These are phyloP conservation scores for Podospora sp. DNA, from an alignment of 495 filamentous ascomycete species.

Conservation along the genomic window DNA sequence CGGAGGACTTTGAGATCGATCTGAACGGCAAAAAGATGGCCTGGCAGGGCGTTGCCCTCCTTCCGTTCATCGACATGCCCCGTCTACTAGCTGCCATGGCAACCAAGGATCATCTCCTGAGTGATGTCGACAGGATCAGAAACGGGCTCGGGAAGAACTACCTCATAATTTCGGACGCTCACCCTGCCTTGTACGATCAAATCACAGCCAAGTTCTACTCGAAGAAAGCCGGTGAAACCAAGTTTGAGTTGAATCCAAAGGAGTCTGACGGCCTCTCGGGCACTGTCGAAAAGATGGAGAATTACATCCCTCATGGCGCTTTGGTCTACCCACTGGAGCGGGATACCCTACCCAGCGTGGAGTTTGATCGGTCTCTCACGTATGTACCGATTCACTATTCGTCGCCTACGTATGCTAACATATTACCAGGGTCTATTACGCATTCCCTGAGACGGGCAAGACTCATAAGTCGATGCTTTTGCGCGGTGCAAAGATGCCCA, in stretches of 20 bases:
- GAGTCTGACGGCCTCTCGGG: slow-evolving; percentile 79
- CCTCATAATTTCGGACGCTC: slow-evolving; percentile 78
- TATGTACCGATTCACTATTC: slow-evolving; percentile 46
- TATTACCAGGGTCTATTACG: slow-evolving; percentile 71
- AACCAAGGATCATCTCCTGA: slow-evolving; percentile 77
- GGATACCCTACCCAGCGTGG: slow-evolving; percentile 70
- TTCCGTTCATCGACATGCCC: slow-evolving; percentile 95
- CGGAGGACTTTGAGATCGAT: slow-evolving; percentile 88
- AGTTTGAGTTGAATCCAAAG: slow-evolving; percentile 70
- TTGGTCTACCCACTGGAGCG: slow-evolving; percentile 61
- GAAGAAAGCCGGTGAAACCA: slow-evolving; percentile 70
- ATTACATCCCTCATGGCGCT: slow-evolving; percentile 73
- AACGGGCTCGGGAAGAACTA: slow-evolving; percentile 82
- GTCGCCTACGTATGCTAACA: slow-evolving; percentile 18
- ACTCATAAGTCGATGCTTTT: slow-evolving; percentile 94
- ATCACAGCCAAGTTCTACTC: slow-evolving; percentile 84
- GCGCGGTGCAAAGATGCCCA: slow-evolving; percentile 72
- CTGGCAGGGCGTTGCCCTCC: slow-evolving; percentile 92
- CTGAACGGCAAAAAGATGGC: slow-evolving; percentile 98
- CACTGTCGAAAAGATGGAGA: slow-evolving; percentile 76
- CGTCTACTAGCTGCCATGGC: slow-evolving; percentile 81
- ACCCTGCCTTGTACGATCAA: slow-evolving; percentile 76
- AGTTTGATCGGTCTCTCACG: slow-evolving; percentile 83
- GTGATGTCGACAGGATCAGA: slow-evolving; percentile 72
- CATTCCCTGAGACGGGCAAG: slow-evolving; percentile 69